Base-by-base conservation (phyloP, 2,329 filamentous ascomycete genomes). In the Ophiocordyceps camponoti-floridani region DNA sequence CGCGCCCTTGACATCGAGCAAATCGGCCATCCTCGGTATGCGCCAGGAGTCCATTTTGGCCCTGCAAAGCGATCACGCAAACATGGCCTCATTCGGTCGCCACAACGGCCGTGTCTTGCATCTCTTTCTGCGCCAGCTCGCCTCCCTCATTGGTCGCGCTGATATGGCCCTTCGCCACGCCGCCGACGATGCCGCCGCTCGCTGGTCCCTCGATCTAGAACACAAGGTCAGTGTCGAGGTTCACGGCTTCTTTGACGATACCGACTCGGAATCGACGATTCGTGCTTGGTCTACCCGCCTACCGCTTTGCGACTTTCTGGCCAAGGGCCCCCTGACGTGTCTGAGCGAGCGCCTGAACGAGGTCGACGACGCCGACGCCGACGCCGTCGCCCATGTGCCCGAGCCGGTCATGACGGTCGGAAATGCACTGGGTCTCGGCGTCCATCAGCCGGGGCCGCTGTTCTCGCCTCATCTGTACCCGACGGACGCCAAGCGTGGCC, bases 221-320 rank as follows among this genome's bases (percentile, higher is more conserved):
- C 62, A 68, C 19, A 68, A 68, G 41, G 71, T 78, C 35, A 70
- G 68, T 43, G 64, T 79, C 3, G 75, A 79, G 49, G 59, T 66
- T 0, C 62, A 65, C 42, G 75, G 75, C 0, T 80, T 79, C 52
- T 79, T 77, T 46, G 72, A 77, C 42, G 73, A 78, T 28, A 14
- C 26, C 14, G 46, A 45, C 11, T 23, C 23, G 23, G 44, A 23
- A 12, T 43, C 46, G 1, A 64, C 62, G 0, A 62, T 73, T 4
- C 61, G 72, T 3, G 59, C 73, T 0, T 73, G 75, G 62, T 63
- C 72, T 40, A 67, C 67, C 18, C 63, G 69, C 49, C 48, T 73
- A 46, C 59, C 68, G n/a, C 58, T 76, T 26, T 53, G 64, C 45
- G 68, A 77, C 1, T 80, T 77, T 42, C 52, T 79, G 1, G 56